Percentiles rank a stretch among this genome's conserved stretches.
These are phyloP conservation scores for Proliferodiscus dingleyae DNA, from an alignment of 2,329 filamentous ascomycete genomes.

Conservation along the genomic window DNA sequence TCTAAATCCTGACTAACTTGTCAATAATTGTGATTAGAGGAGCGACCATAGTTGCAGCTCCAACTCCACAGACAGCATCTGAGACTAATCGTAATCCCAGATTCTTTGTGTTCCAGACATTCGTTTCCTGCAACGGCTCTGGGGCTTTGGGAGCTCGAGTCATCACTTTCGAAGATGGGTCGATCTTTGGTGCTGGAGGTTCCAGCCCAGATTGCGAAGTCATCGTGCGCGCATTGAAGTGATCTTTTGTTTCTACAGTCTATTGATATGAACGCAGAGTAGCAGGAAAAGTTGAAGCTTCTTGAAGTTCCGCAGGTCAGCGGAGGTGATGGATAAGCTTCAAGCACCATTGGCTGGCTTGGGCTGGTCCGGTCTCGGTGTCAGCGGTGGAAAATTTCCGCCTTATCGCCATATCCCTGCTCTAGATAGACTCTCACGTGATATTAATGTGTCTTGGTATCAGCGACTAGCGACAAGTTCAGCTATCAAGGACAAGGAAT, in stretches of 20 bases:
- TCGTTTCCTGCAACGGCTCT: slow-evolving; percentile 15
- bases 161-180: slow-evolving; percentile 7
- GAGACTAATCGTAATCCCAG: slow-evolving; percentile 61
- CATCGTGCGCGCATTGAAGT: slow-evolving; percentile 17
- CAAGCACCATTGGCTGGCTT: no score
- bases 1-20: slow-evolving; percentile 44
- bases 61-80: slow-evolving; percentile 64
- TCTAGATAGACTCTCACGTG: no score
- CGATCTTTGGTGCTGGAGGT: slow-evolving; percentile 9
- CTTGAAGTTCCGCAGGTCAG: background rate
- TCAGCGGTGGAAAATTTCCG: no score
- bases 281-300: background rate
- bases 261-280: background rate
- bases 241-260: background rate
- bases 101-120: slow-evolving; percentile 70
- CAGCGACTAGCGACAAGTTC: no score
- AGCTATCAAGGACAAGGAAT: no score
- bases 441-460: no score
- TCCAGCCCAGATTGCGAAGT: slow-evolving; percentile 14
- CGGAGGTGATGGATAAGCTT: no score
- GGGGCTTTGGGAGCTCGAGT: slow-evolving; percentile 10
- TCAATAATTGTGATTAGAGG: slow-evolving; percentile 86
- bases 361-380: no score
- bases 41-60: slow-evolving; percentile 71
- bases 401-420: no score